Evolutionary conservation across 176 grass and related monocot species (phyloP).

Genomic region (Avena eriantha): DNA sequence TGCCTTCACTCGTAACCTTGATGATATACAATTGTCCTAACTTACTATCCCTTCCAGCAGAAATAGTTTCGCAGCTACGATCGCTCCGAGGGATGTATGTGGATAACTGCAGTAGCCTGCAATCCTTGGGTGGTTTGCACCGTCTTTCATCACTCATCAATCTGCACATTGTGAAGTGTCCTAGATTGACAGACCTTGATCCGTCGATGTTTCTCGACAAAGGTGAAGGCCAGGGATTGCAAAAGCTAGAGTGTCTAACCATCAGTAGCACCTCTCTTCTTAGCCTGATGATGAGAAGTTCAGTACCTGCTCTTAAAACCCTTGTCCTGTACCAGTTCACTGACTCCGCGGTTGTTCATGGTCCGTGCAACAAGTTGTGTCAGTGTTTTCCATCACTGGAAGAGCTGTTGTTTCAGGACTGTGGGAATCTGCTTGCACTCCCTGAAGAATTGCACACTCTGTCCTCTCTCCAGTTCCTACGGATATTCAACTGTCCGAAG

Average conservation of each 20-base stretch:
- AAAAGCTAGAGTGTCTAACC: slow-evolving; percentile 16
- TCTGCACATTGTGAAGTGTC: slow-evolving; percentile 37
- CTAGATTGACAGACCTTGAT: slow-evolving; percentile 23
- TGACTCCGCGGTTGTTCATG: neutral
- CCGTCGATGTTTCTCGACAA: neutral
- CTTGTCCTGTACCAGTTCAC: slow-evolving; percentile 17
- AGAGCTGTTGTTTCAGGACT: slow-evolving; percentile 37
- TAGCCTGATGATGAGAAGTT: slow-evolving; percentile 26
- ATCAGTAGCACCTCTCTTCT: slow-evolving; percentile 28
- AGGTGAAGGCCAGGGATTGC: neutral
- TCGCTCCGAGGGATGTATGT: slow-evolving; percentile 22
- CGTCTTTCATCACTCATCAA: slow-evolving; percentile 16
- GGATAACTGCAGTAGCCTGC: slow-evolving; percentile 18
- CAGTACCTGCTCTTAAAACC: slow-evolving; percentile 8
- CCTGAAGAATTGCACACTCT: slow-evolving; percentile 33
- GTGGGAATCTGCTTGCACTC: slow-evolving; percentile 34
- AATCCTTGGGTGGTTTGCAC: slow-evolving; percentile 34
- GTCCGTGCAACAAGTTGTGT: neutral
- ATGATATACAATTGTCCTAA: neutral
- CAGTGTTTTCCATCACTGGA: neutral
- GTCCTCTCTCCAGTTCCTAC: slow-evolving; percentile 32
- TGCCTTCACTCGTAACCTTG: slow-evolving; percentile 14
- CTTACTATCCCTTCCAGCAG: slow-evolving; percentile 23
- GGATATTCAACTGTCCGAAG: slow-evolving; percentile 19
- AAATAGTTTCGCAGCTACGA: slow-evolving; percentile 12